Evolutionary conservation across 768 basidiomycete genomes (phyloP), one percentile per base, ranked within the genome.

Genomic region (Cystofilobasidium bisporidii): DNA sequence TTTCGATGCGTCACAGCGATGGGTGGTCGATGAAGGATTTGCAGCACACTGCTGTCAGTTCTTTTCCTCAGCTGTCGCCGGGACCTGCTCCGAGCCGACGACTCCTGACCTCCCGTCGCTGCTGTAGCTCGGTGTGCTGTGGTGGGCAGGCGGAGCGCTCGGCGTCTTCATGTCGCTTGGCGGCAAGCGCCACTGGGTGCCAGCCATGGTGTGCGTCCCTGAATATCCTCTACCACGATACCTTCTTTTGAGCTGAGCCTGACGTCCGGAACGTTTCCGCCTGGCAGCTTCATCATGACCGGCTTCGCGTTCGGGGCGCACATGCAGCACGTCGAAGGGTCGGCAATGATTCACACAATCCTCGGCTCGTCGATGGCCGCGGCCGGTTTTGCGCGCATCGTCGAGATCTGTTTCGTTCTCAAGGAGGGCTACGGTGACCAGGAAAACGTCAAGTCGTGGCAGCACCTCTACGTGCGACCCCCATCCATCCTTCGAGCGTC

Each of bases 251-350:
- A n/a, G n/a, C n/a, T n/a, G n/a, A n/a, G n/a, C n/a, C n/a, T n/a
- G n/a, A n/a, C n/a, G n/a, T n/a, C n/a, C n/a, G n/a, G n/a, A n/a
- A n/a, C n/a, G n/a, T n/a, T n/a, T n/a, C n/a, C n/a, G n/a, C n/a
- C n/a, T n/a, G n/a, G 5, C 68, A 91, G 87, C 58, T 86, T 93
- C 71, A 85, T 91, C 67, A 80, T 96, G 67, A 96, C 93, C 0
- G 93, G 93, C 9, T 94, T 88, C 86, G 91, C 87, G 0, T 93
- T 96, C 88, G 87, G 88, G 0, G 85, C 89, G 53, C 92, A 96
- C 71, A 83, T 84, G 0, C 92, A 97, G 78, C 85, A 83, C 6
- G 80, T 91, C 59, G 86, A 85, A 84, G 80, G 93, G 45, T 90
- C 90, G 0, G 89, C 90, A 0, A 85, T 85, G 79, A 89, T 89